Evolutionary conservation across 2,329 filamentous ascomycete species (phyloP).

Genomic region (Phoma sp.): DNA sequence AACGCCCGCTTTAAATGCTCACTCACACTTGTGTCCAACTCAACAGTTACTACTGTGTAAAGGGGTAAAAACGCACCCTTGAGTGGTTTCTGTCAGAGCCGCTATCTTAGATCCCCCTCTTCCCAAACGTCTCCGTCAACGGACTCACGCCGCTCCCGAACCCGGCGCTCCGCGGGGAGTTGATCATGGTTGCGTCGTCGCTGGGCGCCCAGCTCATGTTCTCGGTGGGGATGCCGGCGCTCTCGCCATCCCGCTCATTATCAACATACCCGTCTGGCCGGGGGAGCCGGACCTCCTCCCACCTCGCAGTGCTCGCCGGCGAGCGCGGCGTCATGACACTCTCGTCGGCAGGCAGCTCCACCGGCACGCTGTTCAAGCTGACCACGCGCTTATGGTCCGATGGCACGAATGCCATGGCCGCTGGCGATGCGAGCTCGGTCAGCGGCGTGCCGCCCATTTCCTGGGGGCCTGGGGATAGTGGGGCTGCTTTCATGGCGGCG

Average conservation of each 20-base stretch:
- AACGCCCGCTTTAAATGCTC: too few relatives aligned
- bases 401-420: constrained; percentile 14
- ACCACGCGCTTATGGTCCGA: constrained; percentile 28
- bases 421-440: constrained; percentile 31
- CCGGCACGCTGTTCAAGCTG: constrained; percentile 29
- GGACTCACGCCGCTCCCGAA: constrained; percentile 26
- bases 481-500: constrained; percentile 21
- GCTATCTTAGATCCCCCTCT: too few relatives aligned
- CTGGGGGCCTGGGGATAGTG: constrained; percentile 14
- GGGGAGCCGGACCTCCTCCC: constrained; percentile 30
- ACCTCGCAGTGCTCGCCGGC: constrained; percentile 24
- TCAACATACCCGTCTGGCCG: constrained; percentile 11
- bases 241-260: constrained; percentile 27
- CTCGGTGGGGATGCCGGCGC: constrained; percentile 18
- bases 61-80: too few relatives aligned
- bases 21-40: too few relatives aligned
- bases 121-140: constrained; percentile 21
- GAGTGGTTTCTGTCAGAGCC: too few relatives aligned
- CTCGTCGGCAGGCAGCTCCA: constrained; percentile 34
- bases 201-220: constrained; percentile 32
- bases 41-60: too few relatives aligned
- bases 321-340: not conserved
- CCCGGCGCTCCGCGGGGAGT: constrained; percentile 1
- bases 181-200: constrained; percentile 26
- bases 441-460: constrained; percentile 36